Evolutionary conservation across 2,329 filamentous ascomycete species (phyloP).

Genomic region (Scedosporium aurantiacum): DNA sequence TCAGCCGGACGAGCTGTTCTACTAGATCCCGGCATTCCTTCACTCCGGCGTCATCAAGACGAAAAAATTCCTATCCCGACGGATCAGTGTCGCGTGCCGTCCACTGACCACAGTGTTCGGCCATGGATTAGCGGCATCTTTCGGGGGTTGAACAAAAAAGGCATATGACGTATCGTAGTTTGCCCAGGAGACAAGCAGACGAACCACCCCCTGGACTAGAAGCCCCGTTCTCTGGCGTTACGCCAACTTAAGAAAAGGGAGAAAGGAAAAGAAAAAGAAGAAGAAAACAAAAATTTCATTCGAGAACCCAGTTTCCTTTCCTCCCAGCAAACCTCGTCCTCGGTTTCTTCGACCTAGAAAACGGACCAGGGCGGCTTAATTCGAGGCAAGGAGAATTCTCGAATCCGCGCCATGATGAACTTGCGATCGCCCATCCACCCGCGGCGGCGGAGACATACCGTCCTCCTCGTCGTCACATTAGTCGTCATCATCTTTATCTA

Average conservation of each 20-base stretch:
- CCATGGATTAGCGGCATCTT: background rate
- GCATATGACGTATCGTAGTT: background rate
- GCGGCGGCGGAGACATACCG: conserved; percentile 8
- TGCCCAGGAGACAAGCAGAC: background rate
- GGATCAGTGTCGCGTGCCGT: background rate
- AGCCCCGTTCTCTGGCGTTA: background rate
- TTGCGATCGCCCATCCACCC: background rate
- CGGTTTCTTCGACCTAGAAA: background rate
- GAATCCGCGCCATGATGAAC: conserved; percentile 2
- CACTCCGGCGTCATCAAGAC: no score
- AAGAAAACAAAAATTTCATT: background rate
- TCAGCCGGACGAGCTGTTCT: no score
- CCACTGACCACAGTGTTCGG: background rate
- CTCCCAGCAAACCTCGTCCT: background rate
- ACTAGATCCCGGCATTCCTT: no score
- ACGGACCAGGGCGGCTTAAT: background rate
- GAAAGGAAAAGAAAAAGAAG: no score
- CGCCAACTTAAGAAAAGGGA: background rate
- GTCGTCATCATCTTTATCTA: conserved; percentile 9
- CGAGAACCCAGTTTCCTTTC: background rate
- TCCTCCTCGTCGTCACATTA: conserved; percentile 6
- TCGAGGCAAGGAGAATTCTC: background rate
- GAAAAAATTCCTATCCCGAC: background rate
- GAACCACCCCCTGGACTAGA: background rate
- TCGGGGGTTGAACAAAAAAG: background rate